Evolutionary conservation across 129 eudicot genomes (phyloP), one percentile per base, ranked within the genome.

Genomic region (Chrysanthemum makinoi): DNA sequence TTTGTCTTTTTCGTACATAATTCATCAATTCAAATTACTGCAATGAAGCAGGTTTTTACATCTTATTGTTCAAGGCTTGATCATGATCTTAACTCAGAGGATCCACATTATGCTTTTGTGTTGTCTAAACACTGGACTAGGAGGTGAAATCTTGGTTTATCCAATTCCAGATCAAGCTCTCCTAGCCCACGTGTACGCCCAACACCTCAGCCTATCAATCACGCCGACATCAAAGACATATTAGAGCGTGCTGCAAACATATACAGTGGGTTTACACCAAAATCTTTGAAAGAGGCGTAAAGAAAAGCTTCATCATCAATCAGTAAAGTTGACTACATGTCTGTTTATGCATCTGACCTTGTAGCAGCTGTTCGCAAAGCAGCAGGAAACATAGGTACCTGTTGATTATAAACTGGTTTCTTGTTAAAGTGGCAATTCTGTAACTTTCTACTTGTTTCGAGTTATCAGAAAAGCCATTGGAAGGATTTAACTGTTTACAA

Each of bases 321-420:
- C 63, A 82, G 75, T 79, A 87, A 80, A 80, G 95, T 86, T 43
- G 95, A 94, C 64, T 94, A 94, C 88, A 94, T 94, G 98, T 35
- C 67, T 54, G 75, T 89, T 18, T 94, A 89, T 83, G 78, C 98
- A 65, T 83, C 88, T 84, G 89, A 80, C 78, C 91, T 94, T 79
- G 98, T 94, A 72, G 83, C 84, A 62, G 98, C 98, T 65, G 98
- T 94, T 62, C 86, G 98, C 17, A 86, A 84, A 87, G 95, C 96
- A 77, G 87, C 96, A 6, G 96, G 95, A 83, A 82, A 87, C 78
- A 77, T 75, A 68, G 98, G 98, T 94, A 80, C 57, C 51, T 39
- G 2, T 33, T 14, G 8, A 9, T 8, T 30, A 13, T 16, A 39
- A 39, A 7, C 9, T 5, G 7, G 46, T 6, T 39, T 39, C 46